Evolutionary conservation across 768 basidiomycete species (phyloP), one percentile per base, ranked within the genome.

Genomic region (Tylopilus vinaceipallidus): DNA sequence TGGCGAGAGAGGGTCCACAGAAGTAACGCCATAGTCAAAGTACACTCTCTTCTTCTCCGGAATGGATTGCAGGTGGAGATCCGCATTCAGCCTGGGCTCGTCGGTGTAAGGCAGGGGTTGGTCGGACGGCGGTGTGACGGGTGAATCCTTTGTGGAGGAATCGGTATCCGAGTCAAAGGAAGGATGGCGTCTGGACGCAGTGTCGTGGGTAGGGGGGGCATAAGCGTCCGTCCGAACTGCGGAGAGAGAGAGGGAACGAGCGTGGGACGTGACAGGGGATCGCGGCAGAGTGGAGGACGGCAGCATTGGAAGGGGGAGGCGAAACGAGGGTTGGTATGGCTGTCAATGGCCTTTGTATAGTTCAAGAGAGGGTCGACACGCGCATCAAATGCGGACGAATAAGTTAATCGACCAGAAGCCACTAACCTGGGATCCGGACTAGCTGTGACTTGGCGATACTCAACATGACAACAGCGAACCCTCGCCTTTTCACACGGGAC

Each of bases 21-120:
- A 38, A 8, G 36, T 45, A 43, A 55, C 37, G 30, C 53, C 52
- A 17, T 61, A 58, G 47, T 67, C 65, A 52, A 55, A 57, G 50
- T 64, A 55, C 12, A 24, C 51, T 24, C 20, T 38, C 37, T 56
- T 59, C 26, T 42, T 57, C 30, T 66, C 64, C 40, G 55, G 56
- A 27, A 10, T 20, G 12, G 19, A 33, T 34, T 50, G 45, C 10
- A 11, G 11, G 39, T 39, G 44, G 8, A 16, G 26, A 24, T 53
- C 42, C 27, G 27, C 6, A 16, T 45, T 35, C 3, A 16, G 19
- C 27, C 14, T 24, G 20, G 44, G 49, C 20, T 54, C 42, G 26
- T 64, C 49, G 42, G 17, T n/a, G 34, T 50, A 55, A 4, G 20
- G 45, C 4, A 43, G 38, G 20, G 22, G 42, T 4, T 23, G 47